Percentiles rank a stretch among this genome's conserved stretches.
phyloP scores from a whole-genome alignment of 768 basidiomycete genomes.

The Hygrocybe punicea region DNA sequence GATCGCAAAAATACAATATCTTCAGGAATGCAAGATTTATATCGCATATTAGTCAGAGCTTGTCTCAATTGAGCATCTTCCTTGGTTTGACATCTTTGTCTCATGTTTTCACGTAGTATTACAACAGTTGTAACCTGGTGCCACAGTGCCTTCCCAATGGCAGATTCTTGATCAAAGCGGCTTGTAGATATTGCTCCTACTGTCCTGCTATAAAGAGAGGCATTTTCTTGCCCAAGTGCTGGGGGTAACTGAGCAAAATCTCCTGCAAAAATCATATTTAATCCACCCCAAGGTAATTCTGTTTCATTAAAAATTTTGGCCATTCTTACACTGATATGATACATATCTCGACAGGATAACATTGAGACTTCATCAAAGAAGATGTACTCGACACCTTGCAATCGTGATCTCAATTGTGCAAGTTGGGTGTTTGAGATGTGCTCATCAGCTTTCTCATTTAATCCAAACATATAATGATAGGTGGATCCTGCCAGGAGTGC shows the following conservation, averaged over 20 bases:
- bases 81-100: constrained; percentile 15
- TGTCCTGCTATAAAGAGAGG: constrained; percentile 15
- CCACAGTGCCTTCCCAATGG: constrained; percentile 28
- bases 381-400: constrained; percentile 20
- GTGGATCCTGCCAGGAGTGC: constrained; percentile 23
- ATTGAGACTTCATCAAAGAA: constrained; percentile 38
- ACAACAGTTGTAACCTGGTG: constrained; percentile 33
- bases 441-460: constrained; percentile 1
- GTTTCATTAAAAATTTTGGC: constrained; percentile 14
- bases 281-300: constrained; percentile 31
- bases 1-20: constrained; percentile 37
- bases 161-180: constrained; percentile 11
- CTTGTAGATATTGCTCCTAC: constrained; percentile 4
- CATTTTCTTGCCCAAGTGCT: constrained; percentile 5
- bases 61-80: constrained; percentile 17
- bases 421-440: background rate
- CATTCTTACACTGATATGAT: constrained; percentile 28
- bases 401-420: constrained; percentile 8
- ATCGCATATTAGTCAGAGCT: constrained; percentile 23
- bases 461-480: constrained; percentile 20
- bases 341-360: constrained; percentile 33
- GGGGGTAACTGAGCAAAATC: constrained; percentile 37
- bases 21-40: constrained; percentile 35
- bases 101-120: constrained; percentile 34
- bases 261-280: constrained; percentile 38